Conservation (phyloP, 495 filamentous ascomycete genomes). For the Aspergillus nidulans region DNA sequence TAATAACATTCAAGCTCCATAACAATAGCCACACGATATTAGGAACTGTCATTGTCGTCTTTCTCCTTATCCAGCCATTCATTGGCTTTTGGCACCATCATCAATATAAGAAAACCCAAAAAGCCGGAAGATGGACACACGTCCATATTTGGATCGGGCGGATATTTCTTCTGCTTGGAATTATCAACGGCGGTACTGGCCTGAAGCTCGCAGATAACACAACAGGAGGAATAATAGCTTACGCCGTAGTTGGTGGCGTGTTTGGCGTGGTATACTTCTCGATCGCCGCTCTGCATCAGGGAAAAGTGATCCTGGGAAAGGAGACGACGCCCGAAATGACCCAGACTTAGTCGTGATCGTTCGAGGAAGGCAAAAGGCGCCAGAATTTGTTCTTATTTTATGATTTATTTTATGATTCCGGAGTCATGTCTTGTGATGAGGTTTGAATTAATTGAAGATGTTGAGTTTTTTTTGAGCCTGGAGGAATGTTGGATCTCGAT, state of each 20-base stretch:
- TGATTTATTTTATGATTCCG: no score
- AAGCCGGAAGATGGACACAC: not conserved
- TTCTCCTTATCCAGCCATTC: constrained; percentile 14
- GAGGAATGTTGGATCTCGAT: not conserved
- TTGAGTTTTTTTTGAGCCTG: not conserved
- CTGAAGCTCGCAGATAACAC: constrained; percentile 11
- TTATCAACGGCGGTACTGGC: constrained; percentile 14
- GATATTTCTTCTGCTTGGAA: constrained; percentile 11
- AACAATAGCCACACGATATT: constrained; percentile 15
- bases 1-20: constrained; percentile 5
- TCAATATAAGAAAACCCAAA: not conserved
- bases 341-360: not conserved
- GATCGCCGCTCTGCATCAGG: constrained; percentile 6
- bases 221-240: constrained; percentile 7
- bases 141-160: constrained; percentile 15
- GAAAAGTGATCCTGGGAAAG: constrained; percentile 5
- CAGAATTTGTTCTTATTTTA: no score
- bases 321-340: not conserved
- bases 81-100: constrained; percentile 10
- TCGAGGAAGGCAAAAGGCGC: not conserved
- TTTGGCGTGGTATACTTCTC: constrained; percentile 6
- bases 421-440: not conserved
- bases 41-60: constrained; percentile 11
- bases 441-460: not conserved
- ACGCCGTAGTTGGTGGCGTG: constrained; percentile 8